These are phyloP conservation scores for Filobasidium floriforme DNA, from an alignment of 768 basidiomycete species.

Conservation along the genomic window DNA sequence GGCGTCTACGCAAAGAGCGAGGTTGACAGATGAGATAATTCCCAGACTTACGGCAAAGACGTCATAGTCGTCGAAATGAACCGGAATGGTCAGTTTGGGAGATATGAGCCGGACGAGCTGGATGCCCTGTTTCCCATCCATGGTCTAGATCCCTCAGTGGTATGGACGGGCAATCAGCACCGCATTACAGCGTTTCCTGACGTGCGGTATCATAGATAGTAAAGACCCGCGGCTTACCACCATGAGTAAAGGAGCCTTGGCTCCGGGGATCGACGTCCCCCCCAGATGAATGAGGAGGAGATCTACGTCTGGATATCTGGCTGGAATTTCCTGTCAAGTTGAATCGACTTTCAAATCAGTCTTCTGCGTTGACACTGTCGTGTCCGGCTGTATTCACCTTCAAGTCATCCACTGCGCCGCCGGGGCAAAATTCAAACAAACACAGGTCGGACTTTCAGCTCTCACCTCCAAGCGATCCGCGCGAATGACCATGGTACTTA, in stretches of 20 bases:
- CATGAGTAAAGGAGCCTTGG: constrained; percentile 34
- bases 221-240: constrained; percentile 14
- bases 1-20: too few species aligned
- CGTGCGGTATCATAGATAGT: not conserved
- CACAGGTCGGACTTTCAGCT: not conserved
- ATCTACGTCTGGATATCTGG: constrained; percentile 42
- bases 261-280: constrained; percentile 43
- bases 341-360: not conserved
- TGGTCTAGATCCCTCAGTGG: constrained; percentile 26
- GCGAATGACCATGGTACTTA: too few species aligned
- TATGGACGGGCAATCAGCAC: not conserved
- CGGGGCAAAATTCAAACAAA: not conserved
- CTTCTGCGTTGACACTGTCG: not conserved
- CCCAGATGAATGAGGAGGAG: constrained; percentile 44
- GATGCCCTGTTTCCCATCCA: constrained; percentile 44
- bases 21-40: too few species aligned
- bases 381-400: constrained; percentile 21
- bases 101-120: constrained; percentile 41
- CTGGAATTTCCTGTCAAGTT: constrained; percentile 33
- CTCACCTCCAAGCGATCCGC: not conserved
- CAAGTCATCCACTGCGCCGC: constrained; percentile 35
- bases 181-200: not conserved
- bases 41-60: constrained; percentile 34
- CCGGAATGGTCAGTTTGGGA: constrained; percentile 44
- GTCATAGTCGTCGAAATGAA: constrained; percentile 43